Evolutionary conservation across 768 basidiomycete species (phyloP), one percentile per base, ranked within the genome.

Genomic region (Tricholoma furcatifolium): DNA sequence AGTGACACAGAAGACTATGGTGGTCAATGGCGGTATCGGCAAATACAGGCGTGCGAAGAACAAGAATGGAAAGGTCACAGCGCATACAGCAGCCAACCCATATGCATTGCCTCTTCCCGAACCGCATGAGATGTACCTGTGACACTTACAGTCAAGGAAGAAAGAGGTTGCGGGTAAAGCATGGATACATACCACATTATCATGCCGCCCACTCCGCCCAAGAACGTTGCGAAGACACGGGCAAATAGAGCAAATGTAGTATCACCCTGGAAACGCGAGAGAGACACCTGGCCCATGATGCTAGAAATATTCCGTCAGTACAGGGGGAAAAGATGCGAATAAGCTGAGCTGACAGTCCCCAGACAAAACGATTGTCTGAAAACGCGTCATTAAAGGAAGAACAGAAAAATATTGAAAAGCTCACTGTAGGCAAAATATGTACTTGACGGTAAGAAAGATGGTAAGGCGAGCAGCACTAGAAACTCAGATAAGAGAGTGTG

Each of bases 241-340:
- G 80, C 73, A 4, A 82, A 68, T 12, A 88, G 74, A 2, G 80
- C 85, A 53, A 87, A 87, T 0, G 80, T 76, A 0, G 88, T 92
- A 47, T 92, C 89, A 1, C 88, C 89, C 40, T 85, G 76, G 61
- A 88, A 91, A 15, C 88, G 80, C 8, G 84, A 72, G 0, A 88
- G 66, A 0, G 87, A 87, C 6, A 89, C 70, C 60, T 91, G 89
- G 0, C 81, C 87, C 84, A 91, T 89, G 62, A 90, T 76, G 15
- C 85, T 88, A 50, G 15, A 1, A 6, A 41, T 9, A 9, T 24
- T 35, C 8, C 47, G n/a, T 20, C 10, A n/a, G 35, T 18, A 17
- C 24, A 52, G 46, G 4, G 21, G 36, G 32, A n/a, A 35, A 9
- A 40, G n/a, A 54, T 21, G 15, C 6, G 14, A 7, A 4, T 10